Percentiles rank a stretch among this genome's conserved stretches.
Evolutionary conservation across 2,329 filamentous ascomycete genomes (phyloP).

Genomic region (Beauveria medogensis): DNA sequence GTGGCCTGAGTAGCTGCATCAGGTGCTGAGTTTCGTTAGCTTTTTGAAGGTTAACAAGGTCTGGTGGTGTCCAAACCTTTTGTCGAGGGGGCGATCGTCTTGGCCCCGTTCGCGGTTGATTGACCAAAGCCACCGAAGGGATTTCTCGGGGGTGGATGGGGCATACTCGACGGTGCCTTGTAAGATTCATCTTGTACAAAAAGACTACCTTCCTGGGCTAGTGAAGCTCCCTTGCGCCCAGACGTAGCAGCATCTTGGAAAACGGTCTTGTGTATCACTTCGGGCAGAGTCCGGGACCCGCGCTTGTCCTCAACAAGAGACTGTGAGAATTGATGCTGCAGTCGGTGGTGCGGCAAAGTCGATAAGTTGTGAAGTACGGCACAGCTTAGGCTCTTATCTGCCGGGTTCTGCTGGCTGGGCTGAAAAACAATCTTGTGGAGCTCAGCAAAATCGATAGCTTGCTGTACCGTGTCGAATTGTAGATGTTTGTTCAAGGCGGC

Average conservation of each 20-base stretch:
- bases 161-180: not conserved
- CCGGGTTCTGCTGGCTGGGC: conserved; percentile 23
- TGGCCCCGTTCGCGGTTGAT: not conserved
- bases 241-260: conserved; percentile 23
- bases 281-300: conserved; percentile 39
- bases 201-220: conserved; percentile 20
- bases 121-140: not conserved
- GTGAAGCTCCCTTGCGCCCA: conserved; percentile 5
- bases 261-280: conserved; percentile 49
- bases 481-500: conserved; percentile 47
- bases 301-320: conserved; percentile 54
- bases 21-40: conserved; percentile 1
- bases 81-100: not conserved
- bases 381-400: conserved; percentile 30
- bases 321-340: conserved; percentile 49
- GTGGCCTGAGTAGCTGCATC: not conserved
- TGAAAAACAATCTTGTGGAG: conserved; percentile 48
- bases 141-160: not conserved
- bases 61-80: not conserved
- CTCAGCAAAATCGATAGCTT: conserved; percentile 58
- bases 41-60: not conserved
- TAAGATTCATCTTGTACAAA: conserved; percentile 17
- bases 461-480: conserved; percentile 58
- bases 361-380: conserved; percentile 37
- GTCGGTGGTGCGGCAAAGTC: conserved; percentile 38